A percentile compares a stretch with the other conserved stretches of the same genome.
Conservation (phyloP, 257 asterid species). For the Anisodus acutangulus region DNA sequence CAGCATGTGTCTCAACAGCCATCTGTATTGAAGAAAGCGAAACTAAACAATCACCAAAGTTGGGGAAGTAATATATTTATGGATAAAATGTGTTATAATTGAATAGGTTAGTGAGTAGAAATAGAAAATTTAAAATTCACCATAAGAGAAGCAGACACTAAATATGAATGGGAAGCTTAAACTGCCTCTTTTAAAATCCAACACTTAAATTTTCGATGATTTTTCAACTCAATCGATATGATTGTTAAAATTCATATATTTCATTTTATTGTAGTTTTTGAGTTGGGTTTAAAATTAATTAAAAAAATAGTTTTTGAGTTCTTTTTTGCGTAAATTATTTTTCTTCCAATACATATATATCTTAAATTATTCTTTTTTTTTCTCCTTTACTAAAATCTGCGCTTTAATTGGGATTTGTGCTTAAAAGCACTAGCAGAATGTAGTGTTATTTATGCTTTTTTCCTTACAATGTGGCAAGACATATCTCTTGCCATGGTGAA, state of each 20-base stretch:
- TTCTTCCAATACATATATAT: background rate
- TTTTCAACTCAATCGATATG: background rate
- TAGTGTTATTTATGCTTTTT: background rate
- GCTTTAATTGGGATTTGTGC: background rate
- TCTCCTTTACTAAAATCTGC: background rate
- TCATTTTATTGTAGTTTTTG: background rate
- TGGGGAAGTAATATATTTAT: background rate
- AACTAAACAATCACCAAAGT: background rate
- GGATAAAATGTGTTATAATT: background rate
- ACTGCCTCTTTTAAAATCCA: background rate
- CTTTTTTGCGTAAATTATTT: background rate
- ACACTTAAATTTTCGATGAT: background rate
- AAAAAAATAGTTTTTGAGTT: background rate
- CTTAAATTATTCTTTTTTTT: background rate
- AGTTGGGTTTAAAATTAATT: too few species aligned
- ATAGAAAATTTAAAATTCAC: background rate
- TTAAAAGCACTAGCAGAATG: background rate
- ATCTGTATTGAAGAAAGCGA: background rate
- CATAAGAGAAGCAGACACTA: background rate
- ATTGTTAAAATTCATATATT: background rate
- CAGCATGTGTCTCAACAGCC: background rate
- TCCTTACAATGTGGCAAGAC: constrained; percentile 1
- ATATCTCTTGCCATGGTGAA: constrained; percentile 3
- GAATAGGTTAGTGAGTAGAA: background rate
- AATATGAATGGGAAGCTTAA: background rate